Conservation (phyloP, 2,329 filamentous ascomycete genomes). For the Chrysoporthe deuterocubensis region DNA sequence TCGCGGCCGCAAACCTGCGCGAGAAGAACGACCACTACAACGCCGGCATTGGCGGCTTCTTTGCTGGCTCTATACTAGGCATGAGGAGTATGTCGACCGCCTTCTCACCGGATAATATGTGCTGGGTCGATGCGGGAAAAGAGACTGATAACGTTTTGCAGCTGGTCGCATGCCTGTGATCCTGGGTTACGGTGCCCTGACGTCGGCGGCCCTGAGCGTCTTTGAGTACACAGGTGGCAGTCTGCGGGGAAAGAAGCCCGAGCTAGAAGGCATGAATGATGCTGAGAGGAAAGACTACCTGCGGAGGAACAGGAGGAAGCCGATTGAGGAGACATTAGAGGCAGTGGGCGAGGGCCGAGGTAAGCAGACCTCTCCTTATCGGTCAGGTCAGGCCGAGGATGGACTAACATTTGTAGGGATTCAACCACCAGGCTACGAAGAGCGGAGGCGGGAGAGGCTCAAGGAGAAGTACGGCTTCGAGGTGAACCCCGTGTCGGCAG, state of each 20-base stretch:
- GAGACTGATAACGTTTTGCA: constrained; percentile 37
- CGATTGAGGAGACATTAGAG: constrained; percentile 77
- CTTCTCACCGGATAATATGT: neutral
- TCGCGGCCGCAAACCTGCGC: constrained; percentile 81
- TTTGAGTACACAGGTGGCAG: constrained; percentile 73
- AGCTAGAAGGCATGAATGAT: constrained; percentile 71
- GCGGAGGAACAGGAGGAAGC: constrained; percentile 74
- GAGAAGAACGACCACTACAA: constrained; percentile 82
- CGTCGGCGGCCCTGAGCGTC: constrained; percentile 62
- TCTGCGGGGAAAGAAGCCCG: constrained; percentile 54
- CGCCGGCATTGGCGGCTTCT: constrained; percentile 74
- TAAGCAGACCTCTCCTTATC: constrained; percentile 45
- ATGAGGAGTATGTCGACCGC: constrained; percentile 65
- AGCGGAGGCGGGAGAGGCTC: constrained; percentile 79
- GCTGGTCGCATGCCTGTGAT: constrained; percentile 71
- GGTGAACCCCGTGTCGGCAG: constrained; percentile 67
- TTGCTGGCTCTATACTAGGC: constrained; percentile 74
- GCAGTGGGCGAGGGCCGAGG: constrained; percentile 87
- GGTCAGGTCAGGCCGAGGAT: constrained; percentile 1
- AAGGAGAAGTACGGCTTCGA: constrained; percentile 89
- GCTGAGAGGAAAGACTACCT: constrained; percentile 76
- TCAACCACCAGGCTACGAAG: constrained; percentile 78
- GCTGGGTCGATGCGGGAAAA: no score
- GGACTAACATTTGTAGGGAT: constrained; percentile 63
- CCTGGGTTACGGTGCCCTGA: constrained; percentile 65